Evolutionary conservation across 176 grass and related monocot species (phyloP).

Genomic region (Avena sativa): DNA sequence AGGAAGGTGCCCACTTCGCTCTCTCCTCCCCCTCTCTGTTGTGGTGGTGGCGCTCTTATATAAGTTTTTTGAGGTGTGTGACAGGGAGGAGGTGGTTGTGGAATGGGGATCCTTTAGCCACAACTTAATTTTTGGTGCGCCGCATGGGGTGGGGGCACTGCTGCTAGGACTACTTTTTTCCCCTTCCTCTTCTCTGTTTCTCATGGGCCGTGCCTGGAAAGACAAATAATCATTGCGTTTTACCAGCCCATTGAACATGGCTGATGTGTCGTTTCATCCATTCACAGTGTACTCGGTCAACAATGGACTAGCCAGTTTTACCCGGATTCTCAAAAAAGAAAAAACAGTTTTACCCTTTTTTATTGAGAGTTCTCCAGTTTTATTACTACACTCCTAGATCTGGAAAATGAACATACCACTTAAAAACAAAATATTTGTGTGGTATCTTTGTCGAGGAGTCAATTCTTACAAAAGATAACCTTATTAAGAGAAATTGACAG

Average conservation of each 20-base stretch:
- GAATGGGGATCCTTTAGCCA: slow-evolving; percentile 33
- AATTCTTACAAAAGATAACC: too few relatives aligned
- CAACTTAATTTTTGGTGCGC: slow-evolving; percentile 47
- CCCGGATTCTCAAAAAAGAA: too few relatives aligned
- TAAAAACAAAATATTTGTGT: too few relatives aligned
- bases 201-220: not conserved
- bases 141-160: slow-evolving; percentile 37
- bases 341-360: too few relatives aligned
- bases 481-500: too few relatives aligned
- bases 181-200: not conserved
- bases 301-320: too few relatives aligned
- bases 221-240: slow-evolving; percentile 1
- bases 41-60: slow-evolving; percentile 49
- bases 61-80: slow-evolving; percentile 56
- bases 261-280: too few relatives aligned
- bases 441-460: too few relatives aligned
- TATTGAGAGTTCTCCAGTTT: too few relatives aligned
- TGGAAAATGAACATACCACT: too few relatives aligned
- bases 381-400: too few relatives aligned
- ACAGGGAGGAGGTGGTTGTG: slow-evolving; percentile 45
- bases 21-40: not conserved
- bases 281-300: too few relatives aligned
- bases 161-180: not conserved
- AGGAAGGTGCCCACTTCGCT: slow-evolving; percentile 46
- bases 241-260: not conserved